A percentile compares a stretch with the other conserved stretches of the same genome.
Conservation (phyloP, 208 protist species). For the Naegleria fowleri region DNA sequence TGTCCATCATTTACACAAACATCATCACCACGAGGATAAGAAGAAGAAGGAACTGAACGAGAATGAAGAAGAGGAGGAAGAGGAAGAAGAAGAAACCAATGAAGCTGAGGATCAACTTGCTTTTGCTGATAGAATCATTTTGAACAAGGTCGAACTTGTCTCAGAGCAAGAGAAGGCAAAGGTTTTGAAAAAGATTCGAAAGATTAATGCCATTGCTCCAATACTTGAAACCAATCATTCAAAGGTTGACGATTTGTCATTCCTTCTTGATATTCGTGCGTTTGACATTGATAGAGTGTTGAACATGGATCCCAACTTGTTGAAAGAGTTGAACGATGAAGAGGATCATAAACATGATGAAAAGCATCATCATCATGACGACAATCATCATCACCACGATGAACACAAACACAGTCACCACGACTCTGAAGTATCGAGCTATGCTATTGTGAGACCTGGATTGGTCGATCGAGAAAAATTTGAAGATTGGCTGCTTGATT, state of each 20-base stretch:
- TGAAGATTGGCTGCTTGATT: neutral
- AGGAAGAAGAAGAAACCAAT: conserved; percentile 54
- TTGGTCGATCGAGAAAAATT: neutral
- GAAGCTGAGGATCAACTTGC: conserved; percentile 78
- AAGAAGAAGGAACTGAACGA: neutral
- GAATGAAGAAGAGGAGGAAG: neutral
- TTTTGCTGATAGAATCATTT: conserved; percentile 79
- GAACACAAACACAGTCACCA: neutral
- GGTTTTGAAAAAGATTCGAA: neutral
- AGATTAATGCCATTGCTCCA: neutral
- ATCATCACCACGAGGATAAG: conserved; percentile 23
- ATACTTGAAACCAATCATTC: neutral
- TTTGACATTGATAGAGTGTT: neutral
- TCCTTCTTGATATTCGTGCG: neutral
- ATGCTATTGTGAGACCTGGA: neutral
- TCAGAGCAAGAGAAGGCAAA: neutral
- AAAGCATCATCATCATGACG: neutral
- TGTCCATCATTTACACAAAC: conserved; percentile 52
- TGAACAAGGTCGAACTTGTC: conserved; percentile 88
- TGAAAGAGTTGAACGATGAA: neutral
- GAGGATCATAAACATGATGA: neutral
- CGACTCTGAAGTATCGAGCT: neutral
- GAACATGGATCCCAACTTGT: neutral
- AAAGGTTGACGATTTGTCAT: neutral
- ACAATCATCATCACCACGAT: neutral